These are phyloP conservation scores for Fagopyrum homotropicum DNA, from an alignment of 148 eudicot genomes.

Conservation along the genomic window DNA sequence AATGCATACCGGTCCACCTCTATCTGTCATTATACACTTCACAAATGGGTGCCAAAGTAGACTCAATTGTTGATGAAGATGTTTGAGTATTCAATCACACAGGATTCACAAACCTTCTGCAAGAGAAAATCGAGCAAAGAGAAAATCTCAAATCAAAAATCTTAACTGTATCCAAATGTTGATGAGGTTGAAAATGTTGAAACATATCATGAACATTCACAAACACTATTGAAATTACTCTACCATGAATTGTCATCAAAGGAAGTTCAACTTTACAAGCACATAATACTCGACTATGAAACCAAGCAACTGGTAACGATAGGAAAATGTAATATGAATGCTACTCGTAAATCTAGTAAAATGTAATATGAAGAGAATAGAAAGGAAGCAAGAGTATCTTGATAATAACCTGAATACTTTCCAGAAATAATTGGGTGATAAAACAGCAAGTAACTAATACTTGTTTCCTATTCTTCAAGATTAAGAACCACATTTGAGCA, in stretches of 20 bases:
- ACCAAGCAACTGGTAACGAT: too few relatives aligned
- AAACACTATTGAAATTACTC: too few relatives aligned
- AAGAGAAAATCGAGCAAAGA: background rate
- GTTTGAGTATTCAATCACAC: constrained; percentile 22
- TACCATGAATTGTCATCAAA: too few relatives aligned
- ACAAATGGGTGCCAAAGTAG: constrained; percentile 91
- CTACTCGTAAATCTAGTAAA: background rate
- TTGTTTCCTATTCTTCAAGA: background rate
- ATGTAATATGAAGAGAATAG: background rate
- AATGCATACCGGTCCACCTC: constrained; percentile 79
- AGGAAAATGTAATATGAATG: background rate
- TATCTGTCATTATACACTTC: constrained; percentile 92
- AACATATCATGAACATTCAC: too few relatives aligned
- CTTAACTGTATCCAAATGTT: background rate
- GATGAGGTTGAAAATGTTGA: background rate
- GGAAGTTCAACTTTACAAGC: too few relatives aligned
- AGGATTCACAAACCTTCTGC: constrained; percentile 86
- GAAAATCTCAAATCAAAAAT: background rate
- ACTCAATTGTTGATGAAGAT: constrained; percentile 83
- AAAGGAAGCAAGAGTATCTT: background rate
- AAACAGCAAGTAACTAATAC: background rate
- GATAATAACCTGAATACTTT: background rate
- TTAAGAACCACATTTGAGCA: background rate
- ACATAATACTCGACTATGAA: too few relatives aligned
- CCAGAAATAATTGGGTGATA: background rate